Evolutionary conservation across 768 basidiomycete species (phyloP), one percentile per base, ranked within the genome.

Genomic region (Mycena metata): DNA sequence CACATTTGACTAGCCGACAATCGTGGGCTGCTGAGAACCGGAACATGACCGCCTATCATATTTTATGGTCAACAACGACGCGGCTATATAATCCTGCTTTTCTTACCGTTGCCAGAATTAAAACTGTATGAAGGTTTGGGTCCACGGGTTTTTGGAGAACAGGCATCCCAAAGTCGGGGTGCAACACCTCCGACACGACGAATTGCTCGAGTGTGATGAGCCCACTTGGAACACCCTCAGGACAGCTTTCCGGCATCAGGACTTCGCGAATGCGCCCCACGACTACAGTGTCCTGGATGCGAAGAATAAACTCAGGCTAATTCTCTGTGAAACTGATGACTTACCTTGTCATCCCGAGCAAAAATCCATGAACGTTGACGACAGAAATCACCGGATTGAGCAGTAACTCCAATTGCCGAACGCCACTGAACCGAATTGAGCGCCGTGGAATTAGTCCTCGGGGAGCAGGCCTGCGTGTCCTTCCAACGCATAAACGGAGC

Each of bases 101-200:
- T 33, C 46, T 60, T 23, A 36, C 58, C 5, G 43, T 36, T 30
- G 58, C 21, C 11, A 26, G 9, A 7, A 61, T 47, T 19, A 26
- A 43, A 24, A 52, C 42, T 33, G 6, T 26, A 1, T n/a, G 58
- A 7, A 41, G 41, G 5, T 19, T 17, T 19, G 12, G 6, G 19
- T n/a, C 61, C 1, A 2, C 21, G 0, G 51, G 39, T 21, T 15
- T 24, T 19, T 30, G 42, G 9, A 63, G 41, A 12, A 46, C 41
- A 11, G 61, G 61, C 61, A 43, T 43, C 12, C 33, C 61, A 49
- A 63, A 63, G 6, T 54, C 41, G 0, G 61, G 61, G 35, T 63
- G 61, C 1, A 55, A 26, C 2, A 8, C n/a, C n/a, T 63, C 61
- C 4, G 41, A 24, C 3, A 41, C 8, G 0, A 33, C 6, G 16